Percentiles rank a stretch among this genome's conserved stretches.
These are phyloP conservation scores for Euphorbia lathyris DNA, from an alignment of 345 rosid genomes.

Conservation along the genomic window DNA sequence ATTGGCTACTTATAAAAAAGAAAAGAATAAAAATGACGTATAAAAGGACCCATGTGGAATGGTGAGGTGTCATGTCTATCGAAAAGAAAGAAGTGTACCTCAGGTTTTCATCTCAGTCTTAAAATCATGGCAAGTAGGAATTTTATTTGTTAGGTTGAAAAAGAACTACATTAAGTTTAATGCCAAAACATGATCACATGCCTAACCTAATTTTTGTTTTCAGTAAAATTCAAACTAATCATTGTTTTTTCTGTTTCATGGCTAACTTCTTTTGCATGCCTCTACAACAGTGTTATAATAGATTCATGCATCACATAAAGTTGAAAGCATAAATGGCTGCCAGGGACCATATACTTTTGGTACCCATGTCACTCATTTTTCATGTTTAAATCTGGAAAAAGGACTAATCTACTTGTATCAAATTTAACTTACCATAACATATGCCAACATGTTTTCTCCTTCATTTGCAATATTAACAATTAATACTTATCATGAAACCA, in stretches of 20 bases:
- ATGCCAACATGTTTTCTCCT: no score
- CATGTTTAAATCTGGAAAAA: no score
- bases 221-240: background rate
- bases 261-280: background rate
- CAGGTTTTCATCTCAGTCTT: conserved; percentile 28
- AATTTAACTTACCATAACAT: no score
- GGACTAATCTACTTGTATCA: no score
- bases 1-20: no score
- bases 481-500: no score
- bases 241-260: background rate
- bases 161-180: conserved; percentile 28
- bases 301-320: conserved; percentile 16
- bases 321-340: background rate
- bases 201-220: conserved; percentile 16
- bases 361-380: background rate
- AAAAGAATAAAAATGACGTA: conserved; percentile 7
- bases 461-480: no score
- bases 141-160: conserved; percentile 13
- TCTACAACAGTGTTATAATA: background rate
- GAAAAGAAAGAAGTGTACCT: conserved; percentile 36
- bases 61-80: conserved; percentile 39
- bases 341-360: conserved; percentile 2
- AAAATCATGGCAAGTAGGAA: conserved; percentile 35
- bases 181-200: conserved; percentile 19
- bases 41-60: conserved; percentile 28